Conservation (phyloP, 805 yeast genomes). For the Kuraishia ogatae region DNA sequence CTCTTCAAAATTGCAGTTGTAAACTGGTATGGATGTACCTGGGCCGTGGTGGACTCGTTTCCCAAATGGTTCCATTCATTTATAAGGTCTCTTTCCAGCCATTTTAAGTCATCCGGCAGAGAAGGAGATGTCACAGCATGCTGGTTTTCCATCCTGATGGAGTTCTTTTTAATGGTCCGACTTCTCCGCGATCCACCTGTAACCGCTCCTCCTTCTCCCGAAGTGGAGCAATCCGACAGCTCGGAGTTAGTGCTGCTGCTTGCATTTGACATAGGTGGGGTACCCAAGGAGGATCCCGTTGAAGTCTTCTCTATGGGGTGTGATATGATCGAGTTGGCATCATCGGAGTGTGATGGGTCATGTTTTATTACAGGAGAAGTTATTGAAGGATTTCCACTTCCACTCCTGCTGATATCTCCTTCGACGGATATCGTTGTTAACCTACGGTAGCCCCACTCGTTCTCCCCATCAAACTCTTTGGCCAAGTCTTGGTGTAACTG, state of each 20-base stretch:
- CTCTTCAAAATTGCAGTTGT: constrained; percentile 76
- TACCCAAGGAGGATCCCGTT: background rate
- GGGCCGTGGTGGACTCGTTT: constrained; percentile 84
- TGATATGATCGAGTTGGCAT: background rate
- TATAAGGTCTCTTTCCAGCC: constrained; percentile 64
- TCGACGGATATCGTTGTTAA: constrained; percentile 81
- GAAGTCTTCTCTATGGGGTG: background rate
- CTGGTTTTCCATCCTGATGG: constrained; percentile 21
- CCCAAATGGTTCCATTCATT: constrained; percentile 75
- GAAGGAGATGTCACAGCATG: constrained; percentile 6
- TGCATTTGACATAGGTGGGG: background rate
- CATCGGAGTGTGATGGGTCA: background rate
- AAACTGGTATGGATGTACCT: constrained; percentile 91
- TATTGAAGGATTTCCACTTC: background rate
- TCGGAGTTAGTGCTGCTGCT: background rate
- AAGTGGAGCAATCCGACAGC: background rate
- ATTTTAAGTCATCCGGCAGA: constrained; percentile 60
- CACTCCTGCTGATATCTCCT: constrained; percentile 50
- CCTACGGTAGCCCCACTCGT: constrained; percentile 89
- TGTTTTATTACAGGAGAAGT: background rate
- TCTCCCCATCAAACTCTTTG: constrained; percentile 70
- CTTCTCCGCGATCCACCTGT: background rate
- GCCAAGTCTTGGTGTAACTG: constrained; percentile 78
- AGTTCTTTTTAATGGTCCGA: constrained; percentile 23
- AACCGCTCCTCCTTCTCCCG: background rate